Percentiles rank a stretch among this genome's conserved stretches.
Conservation (phyloP, 2,329 filamentous ascomycete species). For the Penicillium janthinellum region DNA sequence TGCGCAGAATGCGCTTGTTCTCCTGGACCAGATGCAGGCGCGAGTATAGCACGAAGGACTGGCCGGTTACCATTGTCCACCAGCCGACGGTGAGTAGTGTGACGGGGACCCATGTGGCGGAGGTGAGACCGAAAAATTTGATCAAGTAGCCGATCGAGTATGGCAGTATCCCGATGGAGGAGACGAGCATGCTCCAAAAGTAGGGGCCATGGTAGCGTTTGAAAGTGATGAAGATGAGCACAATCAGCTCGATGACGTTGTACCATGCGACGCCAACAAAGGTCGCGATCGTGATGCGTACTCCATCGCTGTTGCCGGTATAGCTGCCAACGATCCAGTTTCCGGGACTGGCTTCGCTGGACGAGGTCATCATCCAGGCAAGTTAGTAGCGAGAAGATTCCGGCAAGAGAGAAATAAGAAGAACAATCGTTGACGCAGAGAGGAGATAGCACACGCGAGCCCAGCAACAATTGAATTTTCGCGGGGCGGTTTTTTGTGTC, state of each 20-base stretch:
- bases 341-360: constrained; percentile 29
- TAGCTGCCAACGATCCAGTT: constrained; percentile 34
- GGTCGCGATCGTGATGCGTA: constrained; percentile 32
- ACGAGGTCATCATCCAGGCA: constrained; percentile 21
- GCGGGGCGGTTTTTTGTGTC: not conserved
- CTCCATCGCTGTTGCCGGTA: constrained; percentile 27
- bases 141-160: constrained; percentile 38
- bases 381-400: not conserved
- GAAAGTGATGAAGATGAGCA: constrained; percentile 52
- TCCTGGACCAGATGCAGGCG: constrained; percentile 60
- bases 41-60: constrained; percentile 62
- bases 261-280: constrained; percentile 34
- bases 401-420: not conserved
- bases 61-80: constrained; percentile 61
- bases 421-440: not conserved
- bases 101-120: constrained; percentile 29
- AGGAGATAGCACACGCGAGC: not conserved
- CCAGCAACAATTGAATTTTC: not conserved
- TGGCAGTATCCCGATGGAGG: constrained; percentile 49
- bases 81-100: constrained; percentile 53
- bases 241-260: constrained; percentile 47
- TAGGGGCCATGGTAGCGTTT: constrained; percentile 51
- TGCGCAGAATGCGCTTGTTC: constrained; percentile 48
- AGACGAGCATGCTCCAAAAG: constrained; percentile 52
- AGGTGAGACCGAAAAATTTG: constrained; percentile 30